Conservation (phyloP, 345 rosid species). For the Gossypium rotundifolium region DNA sequence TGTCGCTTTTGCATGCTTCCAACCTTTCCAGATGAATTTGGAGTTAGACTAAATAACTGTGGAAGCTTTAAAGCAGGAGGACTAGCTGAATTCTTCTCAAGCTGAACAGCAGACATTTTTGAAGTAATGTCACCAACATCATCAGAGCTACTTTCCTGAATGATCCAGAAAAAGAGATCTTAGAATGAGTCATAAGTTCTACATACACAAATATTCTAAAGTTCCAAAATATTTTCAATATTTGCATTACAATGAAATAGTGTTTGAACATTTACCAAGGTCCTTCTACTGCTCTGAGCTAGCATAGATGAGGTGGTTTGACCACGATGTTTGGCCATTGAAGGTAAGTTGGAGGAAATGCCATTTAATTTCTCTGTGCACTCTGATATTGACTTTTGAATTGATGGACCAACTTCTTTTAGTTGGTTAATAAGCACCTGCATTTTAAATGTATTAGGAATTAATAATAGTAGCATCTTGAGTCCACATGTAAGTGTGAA, state of each 20-base stretch:
- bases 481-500: background rate
- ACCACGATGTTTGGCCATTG: slow-evolving; percentile 46
- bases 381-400: slow-evolving; percentile 79
- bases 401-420: slow-evolving; percentile 85
- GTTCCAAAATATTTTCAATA: slow-evolving; percentile 1
- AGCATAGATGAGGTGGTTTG: slow-evolving; percentile 57
- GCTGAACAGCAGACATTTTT: slow-evolving; percentile 62
- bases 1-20: slow-evolving; percentile 75
- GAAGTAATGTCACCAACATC: slow-evolving; percentile 69
- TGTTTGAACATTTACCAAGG: slow-evolving; percentile 39
- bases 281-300: slow-evolving; percentile 74
- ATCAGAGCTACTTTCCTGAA: slow-evolving; percentile 68
- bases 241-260: slow-evolving; percentile 8
- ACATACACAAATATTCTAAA: background rate
- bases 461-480: background rate
- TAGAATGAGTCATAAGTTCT: slow-evolving; percentile 4
- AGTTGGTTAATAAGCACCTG: slow-evolving; percentile 95
- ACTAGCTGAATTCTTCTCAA: slow-evolving; percentile 69
- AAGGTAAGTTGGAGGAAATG: slow-evolving; percentile 64
- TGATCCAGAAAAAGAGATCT: background rate
- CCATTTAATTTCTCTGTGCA: slow-evolving; percentile 68
- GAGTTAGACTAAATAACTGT: slow-evolving; percentile 82
- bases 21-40: slow-evolving; percentile 82
- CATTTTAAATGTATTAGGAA: slow-evolving; percentile 20
- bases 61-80: slow-evolving; percentile 84